phyloP scores from a whole-genome alignment of 2,329 filamentous ascomycete genomes.

The Xylariales sp. region DNA sequence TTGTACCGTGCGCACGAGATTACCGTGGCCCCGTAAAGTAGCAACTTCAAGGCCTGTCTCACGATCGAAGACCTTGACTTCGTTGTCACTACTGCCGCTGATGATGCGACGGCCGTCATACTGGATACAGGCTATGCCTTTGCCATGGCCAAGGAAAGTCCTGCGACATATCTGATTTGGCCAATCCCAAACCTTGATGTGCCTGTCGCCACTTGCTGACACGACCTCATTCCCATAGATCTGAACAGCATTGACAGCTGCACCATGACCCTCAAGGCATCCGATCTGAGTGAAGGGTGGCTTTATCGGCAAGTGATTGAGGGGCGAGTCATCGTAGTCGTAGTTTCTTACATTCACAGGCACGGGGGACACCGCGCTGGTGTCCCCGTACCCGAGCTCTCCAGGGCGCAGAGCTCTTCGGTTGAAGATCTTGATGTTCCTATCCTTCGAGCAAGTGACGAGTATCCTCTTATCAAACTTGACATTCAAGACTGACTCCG shows the following conservation, averaged over 20 bases:
- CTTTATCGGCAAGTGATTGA: slow-evolving; percentile 46
- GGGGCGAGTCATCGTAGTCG: slow-evolving; percentile 40
- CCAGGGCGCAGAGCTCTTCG: slow-evolving; percentile 61
- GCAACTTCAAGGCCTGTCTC: slow-evolving; percentile 84
- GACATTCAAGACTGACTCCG: slow-evolving; percentile 89
- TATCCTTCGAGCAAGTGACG: slow-evolving; percentile 96
- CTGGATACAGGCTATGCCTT: slow-evolving; percentile 96
- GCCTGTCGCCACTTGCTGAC: slow-evolving; percentile 88
- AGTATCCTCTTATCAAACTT: slow-evolving; percentile 87
- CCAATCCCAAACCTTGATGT: slow-evolving; percentile 94
- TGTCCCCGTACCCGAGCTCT: slow-evolving; percentile 50
- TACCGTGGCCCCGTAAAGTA: slow-evolving; percentile 74
- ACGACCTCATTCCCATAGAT: slow-evolving; percentile 83
- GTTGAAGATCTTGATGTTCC: slow-evolving; percentile 95
- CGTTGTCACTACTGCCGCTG: slow-evolving; percentile 92
- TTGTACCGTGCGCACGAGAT: slow-evolving; percentile 89
- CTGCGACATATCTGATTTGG: slow-evolving; percentile 70
- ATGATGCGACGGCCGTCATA: slow-evolving; percentile 92
- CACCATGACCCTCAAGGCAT: slow-evolving; percentile 75
- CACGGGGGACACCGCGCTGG: slow-evolving; percentile 44
- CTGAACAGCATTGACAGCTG: slow-evolving; percentile 95
- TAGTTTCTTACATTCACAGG: slow-evolving; percentile 48
- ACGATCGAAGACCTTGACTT: slow-evolving; percentile 91
- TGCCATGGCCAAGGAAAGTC: slow-evolving; percentile 81
- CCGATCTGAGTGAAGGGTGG: slow-evolving; percentile 74